Evolutionary conservation across 805 yeast genomes (phyloP), one percentile per base, ranked within the genome.

Genomic region (Candida vartiovaarae): DNA sequence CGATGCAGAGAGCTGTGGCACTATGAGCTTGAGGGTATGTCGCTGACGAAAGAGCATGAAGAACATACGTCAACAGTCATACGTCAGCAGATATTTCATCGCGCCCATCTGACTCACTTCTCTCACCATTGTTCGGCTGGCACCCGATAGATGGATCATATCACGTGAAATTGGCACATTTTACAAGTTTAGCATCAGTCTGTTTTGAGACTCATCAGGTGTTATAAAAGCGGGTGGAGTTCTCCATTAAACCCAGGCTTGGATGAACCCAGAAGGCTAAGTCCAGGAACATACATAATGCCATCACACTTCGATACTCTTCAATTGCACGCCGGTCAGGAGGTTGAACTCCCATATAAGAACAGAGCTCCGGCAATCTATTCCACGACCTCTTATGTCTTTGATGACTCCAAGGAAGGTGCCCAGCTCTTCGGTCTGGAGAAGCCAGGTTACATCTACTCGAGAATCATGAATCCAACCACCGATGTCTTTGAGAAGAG

Each of bases 321-420:
- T 46, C 96, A 91, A 72, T 76, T 91, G 55, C 98, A 91, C 67
- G 96, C 96, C 43, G 99, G 99, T 52, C 96, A 89, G 69, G 74
- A 73, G 48, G 73, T 68, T 29, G 90, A 85, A 54, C 69, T 74
- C 31, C 70, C 76, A 35, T 71, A 67, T 48, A 71, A 75, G 48
- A 70, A 80, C 10, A 78, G 97, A 63, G 96, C 97, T 8, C 89
- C 86, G 31, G 97, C 98, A 46, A 86, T 91, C 62, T 90, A 86
- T 63, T 91, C 97, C 37, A 80, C 96, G 8, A 77, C 95, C 2
- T 91, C 98, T 9, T 91, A 78, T 59, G 93, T 82, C 34, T 91
- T 91, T 67, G 76, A 84, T 50, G 82, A 86, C 62, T 87, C 96
- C 15, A 78, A 86, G 62, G 93, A 91, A 57, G 99, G 96, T 42